Evolutionary conservation across 2,329 filamentous ascomycete genomes (phyloP).

Genomic region (Aurifilum marmelostoma): DNA sequence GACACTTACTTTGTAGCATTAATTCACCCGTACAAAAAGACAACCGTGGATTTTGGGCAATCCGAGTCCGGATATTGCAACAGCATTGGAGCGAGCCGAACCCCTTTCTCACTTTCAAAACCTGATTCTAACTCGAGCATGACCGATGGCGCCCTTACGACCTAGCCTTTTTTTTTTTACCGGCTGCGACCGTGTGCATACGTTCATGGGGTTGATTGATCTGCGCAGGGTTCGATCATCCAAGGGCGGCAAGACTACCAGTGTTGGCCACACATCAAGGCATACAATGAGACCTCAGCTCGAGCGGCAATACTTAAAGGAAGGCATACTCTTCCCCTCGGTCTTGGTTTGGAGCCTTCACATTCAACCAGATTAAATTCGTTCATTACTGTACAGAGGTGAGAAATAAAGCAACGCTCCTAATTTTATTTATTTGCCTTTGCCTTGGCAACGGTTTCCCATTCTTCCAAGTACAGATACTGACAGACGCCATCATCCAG

Average conservation of each 20-base stretch:
- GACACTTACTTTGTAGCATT: neutral
- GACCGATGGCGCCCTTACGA: neutral
- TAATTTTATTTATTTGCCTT: too few species aligned
- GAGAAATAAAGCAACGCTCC: neutral
- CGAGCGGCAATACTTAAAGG: constrained; percentile 13
- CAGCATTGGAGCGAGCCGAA: neutral
- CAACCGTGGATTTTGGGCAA: neutral
- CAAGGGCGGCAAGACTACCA: constrained; percentile 16
- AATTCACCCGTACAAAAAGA: neutral
- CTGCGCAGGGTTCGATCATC: constrained; percentile 19
- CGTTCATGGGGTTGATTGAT: neutral
- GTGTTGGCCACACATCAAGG: neutral
- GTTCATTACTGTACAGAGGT: constrained; percentile 25
- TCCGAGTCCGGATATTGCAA: neutral
- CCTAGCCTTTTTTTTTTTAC: neutral
- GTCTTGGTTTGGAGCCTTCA: neutral
- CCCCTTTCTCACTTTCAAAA: neutral
- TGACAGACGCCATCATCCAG: neutral
- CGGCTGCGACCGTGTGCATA: neutral
- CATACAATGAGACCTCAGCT: neutral
- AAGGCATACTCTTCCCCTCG: neutral
- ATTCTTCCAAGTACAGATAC: neutral
- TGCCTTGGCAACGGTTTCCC: too few species aligned
- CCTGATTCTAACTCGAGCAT: neutral
- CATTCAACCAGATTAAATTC: neutral